Conservation (phyloP, 176 grass and related monocot genomes). For the Hsuehochloa calcarea region DNA sequence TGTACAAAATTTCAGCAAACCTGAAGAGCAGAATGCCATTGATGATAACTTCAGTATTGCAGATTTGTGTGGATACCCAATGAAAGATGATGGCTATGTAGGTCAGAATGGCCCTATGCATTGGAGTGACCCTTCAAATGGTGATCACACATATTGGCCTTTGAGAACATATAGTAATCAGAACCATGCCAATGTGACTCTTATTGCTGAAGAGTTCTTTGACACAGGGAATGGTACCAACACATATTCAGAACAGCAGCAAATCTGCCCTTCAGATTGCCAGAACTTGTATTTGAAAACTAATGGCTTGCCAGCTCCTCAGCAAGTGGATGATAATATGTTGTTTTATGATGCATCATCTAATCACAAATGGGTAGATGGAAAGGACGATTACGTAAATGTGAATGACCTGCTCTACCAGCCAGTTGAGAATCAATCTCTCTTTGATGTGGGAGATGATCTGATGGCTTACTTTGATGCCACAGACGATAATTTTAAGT, state of each 20-base stretch:
- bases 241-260: constrained; percentile 33
- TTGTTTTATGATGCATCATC: constrained; percentile 48
- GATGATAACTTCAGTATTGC: constrained; percentile 37
- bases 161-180: constrained; percentile 47
- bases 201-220: constrained; percentile 63
- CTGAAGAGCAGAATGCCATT: constrained; percentile 27
- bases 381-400: constrained; percentile 40
- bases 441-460: constrained; percentile 48
- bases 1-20: constrained; percentile 1
- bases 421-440: constrained; percentile 13
- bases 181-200: constrained; percentile 40
- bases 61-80: constrained; percentile 29
- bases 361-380: constrained; percentile 27
- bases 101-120: constrained; percentile 36
- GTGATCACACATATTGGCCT: constrained; percentile 27
- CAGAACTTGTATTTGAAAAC: constrained; percentile 39
- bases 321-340: constrained; percentile 24
- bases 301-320: constrained; percentile 29
- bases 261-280: constrained; percentile 13
- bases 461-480: constrained; percentile 65
- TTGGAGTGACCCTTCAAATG: constrained; percentile 36
- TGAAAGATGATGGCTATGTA: constrained; percentile 33
- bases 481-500: constrained; percentile 53
- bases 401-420: constrained; percentile 41
- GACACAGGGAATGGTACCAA: constrained; percentile 40